Evolutionary conservation across 306 rosid genomes (phyloP), one percentile per base, ranked within the genome.

Genomic region (Gastrolobium bilobum): DNA sequence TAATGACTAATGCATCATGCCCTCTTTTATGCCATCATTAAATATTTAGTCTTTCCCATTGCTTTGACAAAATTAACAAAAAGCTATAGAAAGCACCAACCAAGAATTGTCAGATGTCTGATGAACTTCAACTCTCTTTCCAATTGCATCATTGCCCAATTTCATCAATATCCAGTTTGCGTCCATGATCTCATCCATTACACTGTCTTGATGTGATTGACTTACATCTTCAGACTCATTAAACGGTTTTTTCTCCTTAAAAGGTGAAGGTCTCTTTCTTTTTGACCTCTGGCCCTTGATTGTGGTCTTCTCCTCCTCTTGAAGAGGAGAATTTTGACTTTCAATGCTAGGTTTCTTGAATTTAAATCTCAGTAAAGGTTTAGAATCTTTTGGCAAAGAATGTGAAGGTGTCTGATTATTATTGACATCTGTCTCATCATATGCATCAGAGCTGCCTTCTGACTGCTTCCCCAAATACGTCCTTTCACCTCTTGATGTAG

Each of bases 81-180:
- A 67, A 51, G 34, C 9, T 37, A 79, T 7, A 51, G 47, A 46
- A 76, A 71, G 76, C 38, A 88, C 92, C 84, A 63, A 96, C 99
- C 99, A 96, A 53, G 96, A 91, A 68, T 89, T 89, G 80, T 93
- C 98, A 0, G 96, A 85, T 80, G 87, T 72, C 62, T 93, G 97
- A 76, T 93, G 97, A 86, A 93, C 94, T 91, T 96, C 98, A 82
- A 96, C 98, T 80, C 96, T 90, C 91, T 96, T 96, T 83, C 99
- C 99, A 46, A 93, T 71, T 61, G 99, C 98, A 80, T 96, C 99
- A 84, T 79, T 93, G 40, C 99, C 99, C 88, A 93, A 83, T 84
- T 91, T 96, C 88, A 90, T 89, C 84, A 96, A 84, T 64, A 96
- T 96, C 99, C 98, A 94, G 83, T 88, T 96, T 76, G 97, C 98